Evolutionary conservation across 768 basidiomycete genomes (phyloP), one percentile per base, ranked within the genome.

Genomic region (Imleria badia): DNA sequence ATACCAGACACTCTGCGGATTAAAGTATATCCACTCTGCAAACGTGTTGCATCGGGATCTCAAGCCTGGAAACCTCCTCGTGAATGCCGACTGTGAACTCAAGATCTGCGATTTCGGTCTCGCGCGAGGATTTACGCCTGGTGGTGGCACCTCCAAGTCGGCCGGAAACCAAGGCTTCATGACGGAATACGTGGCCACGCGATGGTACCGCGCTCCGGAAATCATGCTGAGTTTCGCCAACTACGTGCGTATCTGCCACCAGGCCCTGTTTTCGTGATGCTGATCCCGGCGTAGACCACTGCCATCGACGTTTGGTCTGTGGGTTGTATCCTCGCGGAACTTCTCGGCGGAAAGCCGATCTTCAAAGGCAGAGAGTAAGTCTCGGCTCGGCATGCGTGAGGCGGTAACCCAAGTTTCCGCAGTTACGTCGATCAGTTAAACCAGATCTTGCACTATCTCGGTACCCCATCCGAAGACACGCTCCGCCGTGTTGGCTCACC

Each of bases 81-180:
- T 98, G 59, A 98, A 98, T 69, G 96, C 97, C 34, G 97, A 99
- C 72, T 98, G 97, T 66, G 93, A 95, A 69, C 84, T 96, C 67
- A 95, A 97, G 78, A 98, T 99, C 62, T 99, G 97, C 68, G 96
- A 99, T 73, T 99, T 99, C 70, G 97, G 97, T 42, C 83, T 99
- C 36, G 96, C 97, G 5, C 79, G 95, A 67, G 94, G 94, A 3
- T 96, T 94, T 72, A 92, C 88, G 20, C 92, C 92, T 5, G 90
- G 88, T 19, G 82, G 86, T 43, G 87, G 89, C 33, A 83, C 81
- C 34, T 86, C 83, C 48, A 84, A 80, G 60, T 80, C 85, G 1
- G 84, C 87, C 20, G 86, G 87, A 35, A 89, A 90, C 65, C 89
- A 88, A 65, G 96, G 96, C 0, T 98, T 98, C 75, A 98, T 98